Evolutionary conservation across 2,329 filamentous ascomycete species (phyloP).

Genomic region (Aureobasidium namibiae): DNA sequence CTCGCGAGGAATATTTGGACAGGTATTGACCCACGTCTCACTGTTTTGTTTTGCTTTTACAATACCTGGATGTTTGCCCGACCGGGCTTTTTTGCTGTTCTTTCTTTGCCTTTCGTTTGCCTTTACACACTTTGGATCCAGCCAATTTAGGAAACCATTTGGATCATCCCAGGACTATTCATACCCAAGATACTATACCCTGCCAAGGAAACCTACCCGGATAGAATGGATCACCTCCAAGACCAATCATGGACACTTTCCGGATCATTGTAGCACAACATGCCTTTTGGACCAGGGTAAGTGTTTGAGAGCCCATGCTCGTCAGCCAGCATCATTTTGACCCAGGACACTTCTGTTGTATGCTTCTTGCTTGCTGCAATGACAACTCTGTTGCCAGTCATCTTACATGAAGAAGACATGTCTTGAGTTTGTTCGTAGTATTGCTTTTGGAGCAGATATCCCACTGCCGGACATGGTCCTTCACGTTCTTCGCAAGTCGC

Average conservation of each 20-base stretch:
- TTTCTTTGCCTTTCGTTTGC: conserved; percentile 14
- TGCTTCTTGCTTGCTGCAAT: background rate
- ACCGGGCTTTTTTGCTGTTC: conserved; percentile 15
- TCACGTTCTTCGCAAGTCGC: background rate
- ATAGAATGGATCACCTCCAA: background rate
- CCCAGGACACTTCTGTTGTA: background rate
- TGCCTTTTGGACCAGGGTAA: background rate
- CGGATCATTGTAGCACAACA: conserved; percentile 1
- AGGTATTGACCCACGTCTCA: conserved; percentile 26
- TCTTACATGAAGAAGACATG: conserved; percentile 11
- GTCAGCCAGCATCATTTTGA: background rate
- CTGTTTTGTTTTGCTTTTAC: conserved; percentile 17
- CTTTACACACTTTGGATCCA: conserved; percentile 13
- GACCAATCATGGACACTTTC: background rate
- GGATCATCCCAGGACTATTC: conserved; percentile 7
- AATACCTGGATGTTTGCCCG: conserved; percentile 16
- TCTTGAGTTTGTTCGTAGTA: background rate
- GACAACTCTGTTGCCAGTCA: background rate
- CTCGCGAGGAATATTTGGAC: conserved; percentile 28
- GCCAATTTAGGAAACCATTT: conserved; percentile 9
- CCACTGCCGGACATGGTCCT: background rate
- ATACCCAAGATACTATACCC: background rate
- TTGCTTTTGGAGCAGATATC: background rate
- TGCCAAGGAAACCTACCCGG: background rate
- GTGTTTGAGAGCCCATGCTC: conserved; percentile 1